Conservation (phyloP, 106 monocot genomes). For the Dioscorea alata region DNA sequence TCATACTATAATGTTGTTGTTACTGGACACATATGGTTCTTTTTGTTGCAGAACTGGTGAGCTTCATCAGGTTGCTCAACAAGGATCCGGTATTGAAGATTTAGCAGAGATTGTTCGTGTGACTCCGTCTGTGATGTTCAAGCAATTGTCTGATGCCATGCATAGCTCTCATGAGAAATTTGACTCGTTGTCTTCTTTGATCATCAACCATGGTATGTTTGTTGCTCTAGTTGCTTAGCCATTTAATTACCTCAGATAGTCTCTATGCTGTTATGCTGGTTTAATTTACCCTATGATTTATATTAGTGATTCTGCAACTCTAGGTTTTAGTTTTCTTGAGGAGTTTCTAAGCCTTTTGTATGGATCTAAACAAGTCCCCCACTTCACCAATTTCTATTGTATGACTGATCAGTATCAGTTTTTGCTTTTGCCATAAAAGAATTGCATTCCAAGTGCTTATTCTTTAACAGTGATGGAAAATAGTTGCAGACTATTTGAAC, state of each 20-base stretch:
- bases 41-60: slow-evolving; percentile 57
- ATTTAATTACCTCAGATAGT: too few species aligned
- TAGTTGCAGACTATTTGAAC: slow-evolving; percentile 72
- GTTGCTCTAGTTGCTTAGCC: too few species aligned
- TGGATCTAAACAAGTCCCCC: slow-evolving; percentile 82
- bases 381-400: slow-evolving; percentile 98
- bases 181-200: slow-evolving; percentile 54
- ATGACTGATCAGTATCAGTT: not conserved
- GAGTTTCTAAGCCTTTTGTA: slow-evolving; percentile 83
- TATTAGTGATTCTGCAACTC: slow-evolving; percentile 25
- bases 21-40: not conserved
- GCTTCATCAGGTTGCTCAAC: slow-evolving; percentile 87
- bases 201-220: slow-evolving; percentile 59
- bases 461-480: slow-evolving; percentile 56
- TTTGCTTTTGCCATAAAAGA: too few species aligned
- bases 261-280: too few species aligned
- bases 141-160: slow-evolving; percentile 88
- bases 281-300: too few species aligned
- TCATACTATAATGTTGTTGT: not conserved
- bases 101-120: slow-evolving; percentile 71
- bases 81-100: slow-evolving; percentile 92
- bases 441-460: not conserved
- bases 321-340: slow-evolving; percentile 65
- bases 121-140: slow-evolving; percentile 73
- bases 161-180: slow-evolving; percentile 78